Evolutionary conservation across 768 basidiomycete genomes (phyloP), one percentile per base, ranked within the genome.

Genomic region (Phaeolepiota aurea): DNA sequence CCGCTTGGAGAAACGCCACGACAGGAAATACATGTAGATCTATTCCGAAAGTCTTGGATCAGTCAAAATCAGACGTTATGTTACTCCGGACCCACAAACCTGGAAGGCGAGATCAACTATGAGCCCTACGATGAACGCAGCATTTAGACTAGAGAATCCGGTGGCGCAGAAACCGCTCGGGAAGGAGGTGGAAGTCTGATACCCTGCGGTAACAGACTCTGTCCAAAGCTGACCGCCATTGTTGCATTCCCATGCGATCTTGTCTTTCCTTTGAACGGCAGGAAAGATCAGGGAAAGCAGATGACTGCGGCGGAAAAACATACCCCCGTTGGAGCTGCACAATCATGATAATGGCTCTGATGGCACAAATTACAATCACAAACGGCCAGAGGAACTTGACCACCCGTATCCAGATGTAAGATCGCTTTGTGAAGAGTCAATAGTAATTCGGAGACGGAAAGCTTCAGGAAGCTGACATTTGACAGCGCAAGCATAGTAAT

Each of bases 21-120:
- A 68, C 58, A 84, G 62, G 68, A 86, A 83, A 58, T 72, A 76
- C 79, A 85, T 81, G 68, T 86, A 85, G 38, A 81, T 53, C 83
- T 84, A 48, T 48, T 44, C 55, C 44, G 48, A 16, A 50, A 41
- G 21, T 13, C 18, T 45, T 42, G 28, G 44, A 54, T 58, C 53
- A 52, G 54, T 20, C 5, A 10, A n/a, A 13, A 28, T 32, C 30
- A 35, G 37, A 19, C 10, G 10, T 10, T 15, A 31, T 4, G 4
- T 25, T 11, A 28, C 23, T 9, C 12, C 12, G 14, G 30, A 25
- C 14, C 47, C 44, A 60, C 60, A 48, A 45, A 82, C 83, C 74
- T 85, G 80, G 64, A 74, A 82, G 33, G 58, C 74, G 37, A 85
- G 61, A 63, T 86, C 82, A 43, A 73, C 71, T 25, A 83, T 56